Percentiles rank a stretch among this genome's conserved stretches.
Evolutionary conservation across 257 asterid species (phyloP).

Genomic region (Plantago major): DNA sequence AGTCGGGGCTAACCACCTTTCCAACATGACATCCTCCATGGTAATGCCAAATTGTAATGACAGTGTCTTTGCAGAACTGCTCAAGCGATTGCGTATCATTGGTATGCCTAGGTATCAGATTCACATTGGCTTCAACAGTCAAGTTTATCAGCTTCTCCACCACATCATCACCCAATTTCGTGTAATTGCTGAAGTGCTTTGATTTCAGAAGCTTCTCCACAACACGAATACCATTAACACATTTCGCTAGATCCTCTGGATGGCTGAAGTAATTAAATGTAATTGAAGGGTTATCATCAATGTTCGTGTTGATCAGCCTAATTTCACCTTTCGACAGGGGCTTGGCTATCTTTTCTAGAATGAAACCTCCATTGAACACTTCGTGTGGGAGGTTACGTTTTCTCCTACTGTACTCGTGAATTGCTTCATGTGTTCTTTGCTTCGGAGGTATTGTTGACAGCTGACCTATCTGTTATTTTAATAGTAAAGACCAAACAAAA

Average conservation of each 20-base stretch:
- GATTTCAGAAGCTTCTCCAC: conserved; percentile 63
- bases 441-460: conserved; percentile 72
- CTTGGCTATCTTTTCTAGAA: conserved; percentile 50
- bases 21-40: conserved; percentile 96
- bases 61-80: conserved; percentile 93
- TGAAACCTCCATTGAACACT: conserved; percentile 64
- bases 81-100: conserved; percentile 69
- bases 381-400: conserved; percentile 49
- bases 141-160: conserved; percentile 63
- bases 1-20: conserved; percentile 51
- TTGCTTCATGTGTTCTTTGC: conserved; percentile 46
- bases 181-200: conserved; percentile 46
- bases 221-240: conserved; percentile 72
- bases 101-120: conserved; percentile 78
- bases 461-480: conserved; percentile 48
- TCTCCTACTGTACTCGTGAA: conserved; percentile 29
- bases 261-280: conserved; percentile 96
- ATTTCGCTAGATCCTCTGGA: conserved; percentile 54
- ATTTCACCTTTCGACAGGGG: conserved; percentile 55
- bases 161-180: conserved; percentile 37
- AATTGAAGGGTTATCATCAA: conserved; percentile 72
- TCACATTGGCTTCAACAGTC: conserved; percentile 79
- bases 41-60: conserved; percentile 97
- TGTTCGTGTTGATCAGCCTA: conserved; percentile 49
- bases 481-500: too few relatives aligned